Evolutionary conservation across 176 grass and related monocot genomes (phyloP).

Genomic region (Pontederia crassipes): DNA sequence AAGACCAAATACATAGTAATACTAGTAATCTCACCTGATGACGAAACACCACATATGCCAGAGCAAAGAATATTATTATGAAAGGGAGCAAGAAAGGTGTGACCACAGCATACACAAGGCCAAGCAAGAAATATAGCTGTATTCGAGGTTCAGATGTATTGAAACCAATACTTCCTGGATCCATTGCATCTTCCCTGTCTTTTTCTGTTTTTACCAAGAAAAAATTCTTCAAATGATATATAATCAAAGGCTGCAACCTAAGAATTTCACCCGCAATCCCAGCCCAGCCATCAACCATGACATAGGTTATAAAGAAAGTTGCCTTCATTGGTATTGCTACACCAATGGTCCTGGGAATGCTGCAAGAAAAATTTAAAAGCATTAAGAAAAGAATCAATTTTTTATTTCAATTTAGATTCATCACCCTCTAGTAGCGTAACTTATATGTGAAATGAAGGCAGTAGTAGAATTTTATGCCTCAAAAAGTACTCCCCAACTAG

Average conservation of each 20-base stretch:
- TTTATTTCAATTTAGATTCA: too few relatives aligned
- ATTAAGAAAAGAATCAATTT: too few relatives aligned
- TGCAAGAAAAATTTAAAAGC: neutral
- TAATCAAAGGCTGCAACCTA: constrained; percentile 76
- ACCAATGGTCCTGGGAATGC: constrained; percentile 76
- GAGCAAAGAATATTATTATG: constrained; percentile 76
- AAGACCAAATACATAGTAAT: neutral
- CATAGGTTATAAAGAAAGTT: constrained; percentile 96
- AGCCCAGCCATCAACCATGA: constrained; percentile 99
- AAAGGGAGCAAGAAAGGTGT: constrained; percentile 96
- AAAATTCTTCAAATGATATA: constrained; percentile 95
- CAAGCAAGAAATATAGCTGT: constrained; percentile 98
- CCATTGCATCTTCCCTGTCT: constrained; percentile 92
- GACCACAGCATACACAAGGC: constrained; percentile 82
- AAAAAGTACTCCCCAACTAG: too few relatives aligned
- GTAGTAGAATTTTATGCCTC: too few relatives aligned
- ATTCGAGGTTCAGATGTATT: constrained; percentile 85
- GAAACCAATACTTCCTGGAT: constrained; percentile 96
- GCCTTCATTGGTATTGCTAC: constrained; percentile 79
- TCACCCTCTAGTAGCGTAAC: too few relatives aligned
- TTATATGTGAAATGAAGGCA: too few relatives aligned
- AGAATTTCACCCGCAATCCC: constrained; percentile 98
- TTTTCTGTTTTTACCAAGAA: constrained; percentile 99
- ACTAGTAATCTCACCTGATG: constrained; percentile 66
- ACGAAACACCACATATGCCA: constrained; percentile 83